A percentile compares a stretch with the other conserved stretches of the same genome.
Conservation (phyloP, 2,329 filamentous ascomycete genomes). For the Phialophora verrucosa region DNA sequence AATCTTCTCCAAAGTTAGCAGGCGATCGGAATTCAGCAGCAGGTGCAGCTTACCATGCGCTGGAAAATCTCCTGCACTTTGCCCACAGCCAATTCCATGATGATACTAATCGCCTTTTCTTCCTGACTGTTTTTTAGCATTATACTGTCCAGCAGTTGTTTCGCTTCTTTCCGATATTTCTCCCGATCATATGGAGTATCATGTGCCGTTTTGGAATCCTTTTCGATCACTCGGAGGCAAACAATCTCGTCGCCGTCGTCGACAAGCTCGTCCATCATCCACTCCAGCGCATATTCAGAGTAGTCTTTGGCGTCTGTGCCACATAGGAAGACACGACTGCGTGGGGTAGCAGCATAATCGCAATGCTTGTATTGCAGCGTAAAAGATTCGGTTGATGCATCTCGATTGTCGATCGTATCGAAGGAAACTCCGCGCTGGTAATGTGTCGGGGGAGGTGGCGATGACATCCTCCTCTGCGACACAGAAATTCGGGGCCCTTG, state of each 20-base stretch:
- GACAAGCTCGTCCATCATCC: conserved; percentile 88
- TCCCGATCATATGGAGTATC: conserved; percentile 67
- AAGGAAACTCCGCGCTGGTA: conserved; percentile 75
- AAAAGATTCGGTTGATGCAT: conserved; percentile 73
- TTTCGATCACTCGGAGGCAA: conserved; percentile 85
- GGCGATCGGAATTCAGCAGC: not conserved
- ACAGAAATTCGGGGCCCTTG: conserved; percentile 32
- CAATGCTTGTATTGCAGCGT: conserved; percentile 85
- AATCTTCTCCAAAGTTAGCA: conserved; percentile 63
- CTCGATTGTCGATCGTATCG: conserved; percentile 72
- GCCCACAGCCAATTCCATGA: conserved; percentile 85
- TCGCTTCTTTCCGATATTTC: conserved; percentile 76
- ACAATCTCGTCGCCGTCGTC: conserved; percentile 94
- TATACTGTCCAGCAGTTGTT: conserved; percentile 74
- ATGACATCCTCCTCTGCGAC: conserved; percentile 42
- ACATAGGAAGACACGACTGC: conserved; percentile 86
- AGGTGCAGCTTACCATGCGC: conserved; percentile 67
- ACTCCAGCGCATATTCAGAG: conserved; percentile 89
- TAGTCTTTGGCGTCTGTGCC: conserved; percentile 91
- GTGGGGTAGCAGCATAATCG: conserved; percentile 78
- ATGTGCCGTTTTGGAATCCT: conserved; percentile 72
- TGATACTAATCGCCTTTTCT: conserved; percentile 77
- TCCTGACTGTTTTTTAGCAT: conserved; percentile 80
- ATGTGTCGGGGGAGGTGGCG: conserved; percentile 56
- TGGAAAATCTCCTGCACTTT: conserved; percentile 91